phyloP scores from a whole-genome alignment of 768 basidiomycete genomes.

The Porpolomopsis calyptriformis region DNA sequence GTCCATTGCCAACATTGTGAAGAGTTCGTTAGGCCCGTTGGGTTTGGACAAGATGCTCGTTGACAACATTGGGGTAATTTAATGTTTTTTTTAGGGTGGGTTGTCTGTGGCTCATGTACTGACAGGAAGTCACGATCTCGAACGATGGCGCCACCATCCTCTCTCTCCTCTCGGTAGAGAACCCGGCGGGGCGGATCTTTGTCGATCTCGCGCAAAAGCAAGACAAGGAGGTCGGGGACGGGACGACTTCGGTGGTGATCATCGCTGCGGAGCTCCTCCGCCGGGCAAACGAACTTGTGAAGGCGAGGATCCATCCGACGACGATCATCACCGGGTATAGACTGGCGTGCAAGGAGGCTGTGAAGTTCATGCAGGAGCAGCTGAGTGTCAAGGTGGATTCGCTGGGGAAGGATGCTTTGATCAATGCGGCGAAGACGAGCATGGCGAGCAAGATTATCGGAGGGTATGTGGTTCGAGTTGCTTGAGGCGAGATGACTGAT shows the following conservation, averaged over 20 bases:
- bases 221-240: slow-evolving; percentile 98
- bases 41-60: slow-evolving; percentile 97
- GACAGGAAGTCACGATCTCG: slow-evolving; percentile 95
- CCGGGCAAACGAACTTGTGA: slow-evolving; percentile 94
- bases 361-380: slow-evolving; percentile 97
- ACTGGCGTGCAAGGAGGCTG: slow-evolving; percentile 93
- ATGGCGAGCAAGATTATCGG: slow-evolving; percentile 99
- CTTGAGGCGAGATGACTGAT: background rate
- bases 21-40: slow-evolving; percentile 89
- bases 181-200: slow-evolving; percentile 94
- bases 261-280: slow-evolving; percentile 95
- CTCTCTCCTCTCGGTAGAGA: slow-evolving; percentile 84
- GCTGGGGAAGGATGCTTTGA: slow-evolving; percentile 82
- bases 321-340: slow-evolving; percentile 99
- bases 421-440: slow-evolving; percentile 95
- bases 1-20: slow-evolving; percentile 94
- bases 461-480: slow-evolving; percentile 47
- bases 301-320: slow-evolving; percentile 96
- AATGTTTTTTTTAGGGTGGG: background rate
- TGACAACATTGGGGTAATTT: slow-evolving; percentile 87
- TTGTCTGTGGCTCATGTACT: slow-evolving; percentile 4
- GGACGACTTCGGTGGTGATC: slow-evolving; percentile 97
- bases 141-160: slow-evolving; percentile 99
- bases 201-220: slow-evolving; percentile 98
- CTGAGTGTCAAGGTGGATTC: slow-evolving; percentile 88